Evolutionary conservation across 805 yeast species (phyloP).

Genomic region (Saccharomycopsis babjevae): DNA sequence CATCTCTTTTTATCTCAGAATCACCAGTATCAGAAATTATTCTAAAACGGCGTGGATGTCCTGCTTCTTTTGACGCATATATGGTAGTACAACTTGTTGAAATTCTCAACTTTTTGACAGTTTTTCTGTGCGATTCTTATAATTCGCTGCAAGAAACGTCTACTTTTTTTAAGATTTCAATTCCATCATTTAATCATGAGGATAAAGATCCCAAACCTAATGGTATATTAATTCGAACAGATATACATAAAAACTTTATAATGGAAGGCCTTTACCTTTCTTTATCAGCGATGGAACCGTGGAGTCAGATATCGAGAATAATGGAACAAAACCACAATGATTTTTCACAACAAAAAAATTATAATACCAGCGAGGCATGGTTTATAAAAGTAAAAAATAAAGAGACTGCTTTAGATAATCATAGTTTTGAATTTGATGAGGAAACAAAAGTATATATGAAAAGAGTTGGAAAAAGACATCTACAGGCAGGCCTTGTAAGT

Average conservation of each 20-base stretch:
- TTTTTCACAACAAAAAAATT: background rate
- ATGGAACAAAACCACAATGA: background rate
- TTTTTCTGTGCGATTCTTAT: background rate
- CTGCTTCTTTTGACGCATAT: conserved; percentile 68
- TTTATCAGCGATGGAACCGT: conserved; percentile 36
- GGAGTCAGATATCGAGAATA: conserved; percentile 41
- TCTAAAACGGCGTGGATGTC: conserved; percentile 70
- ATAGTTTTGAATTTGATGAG: conserved; percentile 44
- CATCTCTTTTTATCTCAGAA: conserved; percentile 31
- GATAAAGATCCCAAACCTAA: conserved; percentile 59
- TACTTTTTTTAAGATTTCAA: conserved; percentile 29
- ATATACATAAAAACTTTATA: conserved; percentile 42
- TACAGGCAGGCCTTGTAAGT: conserved; percentile 42
- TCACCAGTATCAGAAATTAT: conserved; percentile 32
- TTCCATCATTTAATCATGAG: conserved; percentile 72
- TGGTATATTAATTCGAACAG: conserved; percentile 36
- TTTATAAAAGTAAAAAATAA: conserved; percentile 9
- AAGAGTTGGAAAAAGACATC: conserved; percentile 60
- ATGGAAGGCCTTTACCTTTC: conserved; percentile 72
- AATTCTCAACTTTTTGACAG: conserved; percentile 21
- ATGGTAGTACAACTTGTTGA: conserved; percentile 30
- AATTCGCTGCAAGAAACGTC: background rate
- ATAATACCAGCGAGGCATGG: background rate
- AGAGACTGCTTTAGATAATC: conserved; percentile 25
- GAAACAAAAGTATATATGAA: conserved; percentile 36